Evolutionary conservation across 1,139 yeast genomes (phyloP).

Genomic region (Geotrichum europaeum): DNA sequence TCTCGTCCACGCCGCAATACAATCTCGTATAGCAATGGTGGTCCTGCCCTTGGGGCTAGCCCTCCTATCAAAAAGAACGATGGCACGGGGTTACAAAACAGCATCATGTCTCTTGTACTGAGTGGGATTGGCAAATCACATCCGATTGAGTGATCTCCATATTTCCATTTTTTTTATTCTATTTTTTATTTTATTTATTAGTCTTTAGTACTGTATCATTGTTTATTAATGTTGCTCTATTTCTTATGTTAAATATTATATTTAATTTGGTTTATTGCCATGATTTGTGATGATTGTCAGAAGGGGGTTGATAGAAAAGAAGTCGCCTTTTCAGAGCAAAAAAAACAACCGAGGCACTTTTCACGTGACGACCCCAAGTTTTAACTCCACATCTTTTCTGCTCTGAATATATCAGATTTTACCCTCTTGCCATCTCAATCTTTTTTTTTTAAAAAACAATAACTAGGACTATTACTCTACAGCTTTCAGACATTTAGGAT

Average conservation of each 20-base stretch:
- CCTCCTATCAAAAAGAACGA: background rate
- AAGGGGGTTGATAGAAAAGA: background rate
- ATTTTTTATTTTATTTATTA: too few species aligned
- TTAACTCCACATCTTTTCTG: background rate
- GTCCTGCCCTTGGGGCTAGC: background rate
- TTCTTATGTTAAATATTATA: too few species aligned
- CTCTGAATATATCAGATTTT: background rate
- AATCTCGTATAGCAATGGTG: background rate
- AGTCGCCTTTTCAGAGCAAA: background rate
- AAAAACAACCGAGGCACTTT: background rate
- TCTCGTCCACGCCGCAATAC: background rate
- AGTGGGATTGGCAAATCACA: background rate
- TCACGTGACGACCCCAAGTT: background rate
- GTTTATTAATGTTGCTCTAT: background rate
- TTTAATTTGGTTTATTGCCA: too few species aligned
- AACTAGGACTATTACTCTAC: background rate
- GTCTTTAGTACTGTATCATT: too few species aligned
- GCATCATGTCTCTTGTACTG: background rate
- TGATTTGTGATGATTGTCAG: too few species aligned
- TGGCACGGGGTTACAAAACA: background rate
- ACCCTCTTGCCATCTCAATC: background rate
- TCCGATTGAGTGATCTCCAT: background rate
- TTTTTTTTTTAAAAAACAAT: background rate
- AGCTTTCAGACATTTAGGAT: constrained; percentile 34
- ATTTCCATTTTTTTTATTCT: too few species aligned